Base-by-base conservation (phyloP, 768 basidiomycete genomes). In the Mycena vulgaris region DNA sequence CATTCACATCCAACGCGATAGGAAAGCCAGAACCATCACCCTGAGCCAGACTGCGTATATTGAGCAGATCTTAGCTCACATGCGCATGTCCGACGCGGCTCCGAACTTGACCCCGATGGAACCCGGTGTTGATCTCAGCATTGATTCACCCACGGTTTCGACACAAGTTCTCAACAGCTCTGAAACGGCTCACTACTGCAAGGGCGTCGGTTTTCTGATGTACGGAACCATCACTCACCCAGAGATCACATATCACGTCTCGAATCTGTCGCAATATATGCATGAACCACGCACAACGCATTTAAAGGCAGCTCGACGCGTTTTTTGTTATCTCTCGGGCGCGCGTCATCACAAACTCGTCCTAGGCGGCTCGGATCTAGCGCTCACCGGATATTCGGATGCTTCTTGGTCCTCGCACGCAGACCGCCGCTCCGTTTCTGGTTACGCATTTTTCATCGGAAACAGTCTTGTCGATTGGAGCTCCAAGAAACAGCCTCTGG, bases 21-120 rank as follows among this genome's bases (percentile, higher is more conserved):
- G 62, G 0, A 47, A 65, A 5, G 30, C 51, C 0, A 25, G 63
- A 9, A 77, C 78, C 25, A 68, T 81, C 4, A 56, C 72, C 27
- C 68, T 78, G 2, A 68, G 67, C 56, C 78, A 83, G 55, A 27
- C 66, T 35, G 64, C 73, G 2, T 80, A 80, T n/a, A 76, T 80
- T 42, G 35, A 37, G 35, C 35, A 37, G 14, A 37, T 37, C 35
- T 14, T 37, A 37, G 35, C 35, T 37, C 35, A 37, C 14, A 37
- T 37, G 35, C 35, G 35, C 35, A 6, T 37, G 35, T 37, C 35
- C 14, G 35, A 37, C 35, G 35, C 35, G 35, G 35, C 35, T 37
- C 35, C 35, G 35, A 37, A 37, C 14, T 37, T 37, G 14, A 37
- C 35, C 35, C 35, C 35, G 8, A 37, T 37, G 35, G 35, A 37